Evolutionary conservation across 2,329 filamentous ascomycete genomes (phyloP).

Genomic region (Sclerotinia subarctica): DNA sequence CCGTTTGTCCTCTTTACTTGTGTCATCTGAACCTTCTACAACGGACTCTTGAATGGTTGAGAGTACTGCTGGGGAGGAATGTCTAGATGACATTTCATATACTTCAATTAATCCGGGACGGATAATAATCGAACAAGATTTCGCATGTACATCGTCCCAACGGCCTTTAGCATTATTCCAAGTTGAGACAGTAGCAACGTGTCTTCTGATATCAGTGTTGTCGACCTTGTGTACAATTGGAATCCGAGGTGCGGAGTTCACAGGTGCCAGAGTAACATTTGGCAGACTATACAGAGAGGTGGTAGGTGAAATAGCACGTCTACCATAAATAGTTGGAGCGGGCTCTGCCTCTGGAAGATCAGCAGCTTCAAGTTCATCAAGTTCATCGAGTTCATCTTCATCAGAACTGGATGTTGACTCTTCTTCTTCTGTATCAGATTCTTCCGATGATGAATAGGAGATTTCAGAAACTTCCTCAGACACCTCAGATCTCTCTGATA

Average conservation of each 20-base stretch:
- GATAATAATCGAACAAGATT: constrained; percentile 54
- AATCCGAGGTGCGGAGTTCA: constrained; percentile 77
- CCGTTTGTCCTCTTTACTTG: constrained; percentile 37
- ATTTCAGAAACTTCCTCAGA: constrained; percentile 62
- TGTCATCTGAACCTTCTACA: constrained; percentile 15
- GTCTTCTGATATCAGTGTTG: constrained; percentile 41
- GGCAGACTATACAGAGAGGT: constrained; percentile 21
- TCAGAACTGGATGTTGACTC: constrained; percentile 19
- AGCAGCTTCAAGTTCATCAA: constrained; percentile 18
- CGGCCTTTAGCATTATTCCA: constrained; percentile 58
- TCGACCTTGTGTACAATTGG: constrained; percentile 46
- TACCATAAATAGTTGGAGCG: constrained; percentile 20
- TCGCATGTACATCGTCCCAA: constrained; percentile 57
- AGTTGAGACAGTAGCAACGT: constrained; percentile 55
- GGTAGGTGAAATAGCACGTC: constrained; percentile 18
- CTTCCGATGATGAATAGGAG: constrained; percentile 63
- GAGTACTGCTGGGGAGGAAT: constrained; percentile 22
- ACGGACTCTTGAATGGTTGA: constrained; percentile 19
- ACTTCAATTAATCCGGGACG: constrained; percentile 58
- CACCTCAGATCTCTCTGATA: constrained; percentile 29
- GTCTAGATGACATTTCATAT: constrained; percentile 44
- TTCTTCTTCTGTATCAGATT: constrained; percentile 21
- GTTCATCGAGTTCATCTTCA: constrained; percentile 17
- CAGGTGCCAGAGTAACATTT: constrained; percentile 63
- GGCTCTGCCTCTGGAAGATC: constrained; percentile 17